Conservation (phyloP, 1,139 yeast genomes). For the Candida sojae region DNA sequence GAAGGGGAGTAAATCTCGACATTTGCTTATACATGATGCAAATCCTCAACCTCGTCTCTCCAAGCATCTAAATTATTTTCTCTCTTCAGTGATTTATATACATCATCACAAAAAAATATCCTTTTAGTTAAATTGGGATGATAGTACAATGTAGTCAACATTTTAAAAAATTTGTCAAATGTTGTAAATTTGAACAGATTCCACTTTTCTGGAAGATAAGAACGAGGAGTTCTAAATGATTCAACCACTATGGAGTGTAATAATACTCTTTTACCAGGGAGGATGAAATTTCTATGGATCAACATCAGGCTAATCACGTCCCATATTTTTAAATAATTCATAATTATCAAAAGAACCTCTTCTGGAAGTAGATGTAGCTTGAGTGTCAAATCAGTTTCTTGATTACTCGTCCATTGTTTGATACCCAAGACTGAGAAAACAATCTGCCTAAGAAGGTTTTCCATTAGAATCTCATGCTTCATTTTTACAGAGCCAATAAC, state of each 20-base stretch:
- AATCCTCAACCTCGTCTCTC: neutral
- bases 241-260: neutral
- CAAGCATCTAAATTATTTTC: neutral
- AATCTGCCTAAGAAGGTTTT: too few species aligned
- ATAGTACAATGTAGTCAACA: neutral
- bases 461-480: too few species aligned
- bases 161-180: neutral
- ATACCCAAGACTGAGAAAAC: too few species aligned
- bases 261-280: neutral
- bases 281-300: neutral
- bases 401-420: too few species aligned
- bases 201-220: neutral
- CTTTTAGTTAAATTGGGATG: neutral
- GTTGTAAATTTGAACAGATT: neutral
- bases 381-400: neutral
- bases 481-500: too few species aligned
- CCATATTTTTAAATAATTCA: neutral
- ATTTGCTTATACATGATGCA: neutral
- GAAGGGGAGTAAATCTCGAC: too few species aligned
- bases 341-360: neutral
- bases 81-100: neutral
- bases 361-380: neutral
- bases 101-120: neutral
- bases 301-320: neutral
- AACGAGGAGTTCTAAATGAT: neutral